Evolutionary conservation across 345 rosid genomes (phyloP), one percentile per base, ranked within the genome.

Genomic region (Reutealis trisperma): DNA sequence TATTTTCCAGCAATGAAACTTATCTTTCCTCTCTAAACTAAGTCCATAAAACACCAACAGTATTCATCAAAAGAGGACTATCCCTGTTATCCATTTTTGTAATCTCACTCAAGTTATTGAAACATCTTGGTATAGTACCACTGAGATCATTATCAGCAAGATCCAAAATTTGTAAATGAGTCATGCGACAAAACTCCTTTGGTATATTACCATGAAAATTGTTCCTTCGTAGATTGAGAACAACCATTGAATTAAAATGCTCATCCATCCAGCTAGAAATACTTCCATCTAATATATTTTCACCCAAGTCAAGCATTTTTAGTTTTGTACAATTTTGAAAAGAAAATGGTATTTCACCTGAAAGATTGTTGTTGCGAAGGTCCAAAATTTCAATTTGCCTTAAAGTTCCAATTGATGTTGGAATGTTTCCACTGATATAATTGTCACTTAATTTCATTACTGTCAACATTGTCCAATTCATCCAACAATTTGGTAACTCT

Each of bases 351-450:
- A 81, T 24, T 25, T 52, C 45, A 2, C 80, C 81, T 3, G 71
- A 49, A 4, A 81, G 15, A 1, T 16, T 57, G 27, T 78, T 78
- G 22, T 45, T 78, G 19, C 63, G 63, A 8, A 82, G 71, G 64
- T 69, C 32, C 44, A 85, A 62, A 0, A 84, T 80, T 19, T 37
- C 16, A 13, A 83, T 81, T 14, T 19, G 1, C 2, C 3, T 61
- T 67, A 81, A 76, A 0, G 25, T n/a, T 1, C 79, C 80, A 4
- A 81, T 45, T 6, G 86, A 81, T 11, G 41, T 41, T 0, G 88
- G 83, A 44, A 85, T 68, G 4, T 14, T 61, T 11, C 86, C 84
- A 5, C 0, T 21, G 5, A 83, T 41, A 3, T 74, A 37, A 19
- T 78, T 85, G 70, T 57, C 25, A 24, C 73, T 42, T 24, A 83